These are phyloP conservation scores for Zalaria sp. DNA, from an alignment of 2,329 filamentous ascomycete species.

Conservation along the genomic window DNA sequence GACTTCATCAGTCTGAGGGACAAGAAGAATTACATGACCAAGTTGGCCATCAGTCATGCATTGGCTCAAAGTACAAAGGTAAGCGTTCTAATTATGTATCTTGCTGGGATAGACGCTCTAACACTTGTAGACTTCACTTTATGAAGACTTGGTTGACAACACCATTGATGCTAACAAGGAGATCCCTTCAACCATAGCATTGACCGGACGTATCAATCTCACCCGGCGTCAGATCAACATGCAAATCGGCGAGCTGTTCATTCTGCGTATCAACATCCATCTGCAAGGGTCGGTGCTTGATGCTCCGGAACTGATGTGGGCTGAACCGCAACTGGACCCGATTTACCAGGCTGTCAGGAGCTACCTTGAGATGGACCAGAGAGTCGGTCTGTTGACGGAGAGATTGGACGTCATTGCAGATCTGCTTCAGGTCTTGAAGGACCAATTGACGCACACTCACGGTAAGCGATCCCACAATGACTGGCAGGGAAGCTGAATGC, in stretches of 20 bases:
- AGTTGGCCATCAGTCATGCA: slow-evolving; percentile 90
- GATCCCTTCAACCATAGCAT: slow-evolving; percentile 80
- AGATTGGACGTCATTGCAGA: slow-evolving; percentile 87
- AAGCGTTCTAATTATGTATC: slow-evolving; percentile 5
- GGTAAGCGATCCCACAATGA: slow-evolving; percentile 43
- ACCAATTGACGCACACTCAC: slow-evolving; percentile 86
- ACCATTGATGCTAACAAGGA: slow-evolving; percentile 90
- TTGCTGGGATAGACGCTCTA: no score
- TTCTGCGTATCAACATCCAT: slow-evolving; percentile 94
- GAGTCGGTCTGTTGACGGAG: slow-evolving; percentile 79
- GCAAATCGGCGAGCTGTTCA: slow-evolving; percentile 98
- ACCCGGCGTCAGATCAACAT: slow-evolving; percentile 91
- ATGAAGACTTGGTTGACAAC: slow-evolving; percentile 87
- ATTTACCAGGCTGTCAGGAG: slow-evolving; percentile 90
- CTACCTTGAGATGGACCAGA: slow-evolving; percentile 96
- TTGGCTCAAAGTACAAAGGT: slow-evolving; percentile 91
- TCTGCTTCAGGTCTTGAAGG: slow-evolving; percentile 81
- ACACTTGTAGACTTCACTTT: slow-evolving; percentile 60
- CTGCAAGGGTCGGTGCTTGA: slow-evolving; percentile 93
- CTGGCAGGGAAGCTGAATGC: slow-evolving; percentile 60
- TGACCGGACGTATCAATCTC: slow-evolving; percentile 82
- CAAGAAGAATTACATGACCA: slow-evolving; percentile 96
- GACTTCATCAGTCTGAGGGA: slow-evolving; percentile 94
- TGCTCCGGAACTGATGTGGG: slow-evolving; percentile 96
- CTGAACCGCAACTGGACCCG: slow-evolving; percentile 89